Evolutionary conservation across 192 early-diverging fungal genomes (phyloP), one percentile per base, ranked within the genome.

Genomic region (Mortierella antarctica): DNA sequence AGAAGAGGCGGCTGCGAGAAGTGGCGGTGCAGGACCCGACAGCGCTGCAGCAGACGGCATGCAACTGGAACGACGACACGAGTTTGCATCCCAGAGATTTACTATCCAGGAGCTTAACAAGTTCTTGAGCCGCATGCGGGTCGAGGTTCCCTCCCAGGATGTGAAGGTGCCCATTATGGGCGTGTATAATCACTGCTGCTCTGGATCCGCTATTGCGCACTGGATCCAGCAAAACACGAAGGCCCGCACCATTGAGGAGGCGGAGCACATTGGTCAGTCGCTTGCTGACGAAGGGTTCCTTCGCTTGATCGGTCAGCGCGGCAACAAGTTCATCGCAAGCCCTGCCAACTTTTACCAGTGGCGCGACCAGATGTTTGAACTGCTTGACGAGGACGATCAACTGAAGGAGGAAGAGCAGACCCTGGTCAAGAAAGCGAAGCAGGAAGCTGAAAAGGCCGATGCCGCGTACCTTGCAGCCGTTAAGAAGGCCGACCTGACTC

Each of bases 81-180:
- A 88, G 42, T 82, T 91, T 72, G 89, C 89, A 20, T 86, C 87
- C 31, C 83, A 90, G 14, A 82, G 86, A 6, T 85, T 91, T 48
- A 90, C 90, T 7, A 80, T 88, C 4, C 84, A 86, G 55, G 90
- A 91, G 65, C 84, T 91, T 70, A 87, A 87, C 70, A 85, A 84
- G 65, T 88, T 91, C 76, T 73, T 91, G 15, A 83, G 84, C 61
- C 82, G 87, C 41, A 91, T 93, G 89, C 86, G 88, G 47, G 70
- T 74, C 13, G 89, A 88, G 64, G 86, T 94, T 11, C 86, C 85
- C 17, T 83, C 86, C 20, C 84, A 88, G 57, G 92, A 93, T 66
- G 85, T 91, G 57, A 89, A 88, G 70, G 89, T 92, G 18, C 90
- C 91, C 8, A 88, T 94, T 58, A 81, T 94, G 49, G 93, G 93